Base-by-base conservation (phyloP, 305 asterid genomes). In the Fraxinus sp. region DNA sequence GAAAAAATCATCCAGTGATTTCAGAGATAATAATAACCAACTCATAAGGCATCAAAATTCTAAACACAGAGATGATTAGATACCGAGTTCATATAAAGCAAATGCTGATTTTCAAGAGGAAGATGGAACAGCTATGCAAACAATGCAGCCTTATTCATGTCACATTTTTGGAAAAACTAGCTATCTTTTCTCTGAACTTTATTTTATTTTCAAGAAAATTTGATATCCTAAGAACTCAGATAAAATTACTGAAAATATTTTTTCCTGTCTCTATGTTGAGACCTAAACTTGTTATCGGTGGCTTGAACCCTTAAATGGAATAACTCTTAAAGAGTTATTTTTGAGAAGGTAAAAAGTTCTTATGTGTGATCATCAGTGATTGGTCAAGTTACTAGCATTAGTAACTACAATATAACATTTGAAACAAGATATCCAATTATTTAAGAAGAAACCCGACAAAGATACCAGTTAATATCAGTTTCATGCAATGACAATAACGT, bases 51-150 rank as follows among this genome's bases (percentile, higher is more conserved):
- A 55, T 55, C 64, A 55, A n/a, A 4, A 52, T 52, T 52, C 64
- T n/a, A 52, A 52, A 52, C 64, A 55, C 24, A n/a, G 24, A 55
- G 24, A 55, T n/a, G 3, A 1, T n/a, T 55, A 55, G 24, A 55
- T 55, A 55, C 64, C 10, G 9, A 55, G 64, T 55, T n/a, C 64
- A 20, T 20, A 26, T 33, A 70, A 26, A 33, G 75, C 39, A 33
- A 11, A 62, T 59, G 77, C n/a, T 24, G 41, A 76, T 37, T 59
- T 81, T 39, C 49, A 72, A 59, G 10, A 57, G 16, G 77, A 81
- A 78, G 79, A 24, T 55, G 66, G 80, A 36, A 74, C 22, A 43
- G 28, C 78, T 26, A 55, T 55, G 10, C 36, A 33, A 33, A 18
- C 11, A 35, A 55, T 49, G 57, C 64, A 55, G 24, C 64, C 24